These are phyloP conservation scores for Lactuca saligna DNA, from an alignment of 129 eudicot species.

Conservation along the genomic window DNA sequence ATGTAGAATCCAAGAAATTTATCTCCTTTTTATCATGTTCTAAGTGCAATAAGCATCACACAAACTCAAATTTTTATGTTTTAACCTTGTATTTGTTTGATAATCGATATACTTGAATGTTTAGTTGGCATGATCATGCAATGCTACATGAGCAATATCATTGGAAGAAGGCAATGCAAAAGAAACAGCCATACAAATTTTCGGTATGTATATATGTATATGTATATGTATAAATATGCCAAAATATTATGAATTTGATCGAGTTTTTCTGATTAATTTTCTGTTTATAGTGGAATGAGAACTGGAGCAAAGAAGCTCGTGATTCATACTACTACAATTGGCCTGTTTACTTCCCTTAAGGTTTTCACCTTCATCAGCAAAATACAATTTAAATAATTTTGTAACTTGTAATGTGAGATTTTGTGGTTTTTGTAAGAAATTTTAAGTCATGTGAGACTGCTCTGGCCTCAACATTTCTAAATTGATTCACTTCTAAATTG, in stretches of 20 bases:
- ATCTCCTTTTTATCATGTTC: background rate
- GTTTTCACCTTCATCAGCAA: constrained; percentile 3
- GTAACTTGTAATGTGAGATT: background rate
- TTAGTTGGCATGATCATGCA: constrained; percentile 92
- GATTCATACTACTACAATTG: constrained; percentile 90
- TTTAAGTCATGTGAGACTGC: constrained; percentile 25
- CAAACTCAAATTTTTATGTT: background rate
- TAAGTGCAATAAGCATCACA: no score
- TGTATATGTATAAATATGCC: background rate
- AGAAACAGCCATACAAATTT: constrained; percentile 61
- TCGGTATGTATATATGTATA: constrained; percentile 42
- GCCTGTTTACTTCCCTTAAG: constrained; percentile 80
- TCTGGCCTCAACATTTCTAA: constrained; percentile 3
- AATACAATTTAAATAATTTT: background rate
- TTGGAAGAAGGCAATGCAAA: constrained; percentile 75
- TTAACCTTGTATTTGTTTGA: constrained; percentile 7
- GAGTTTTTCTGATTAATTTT: constrained; percentile 10
- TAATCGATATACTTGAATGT: constrained; percentile 8
- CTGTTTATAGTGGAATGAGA: constrained; percentile 79
- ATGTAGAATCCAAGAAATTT: background rate
- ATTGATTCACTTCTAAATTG: constrained; percentile 1
- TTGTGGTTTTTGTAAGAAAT: constrained; percentile 15
- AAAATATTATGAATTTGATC: background rate
- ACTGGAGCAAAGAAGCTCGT: constrained; percentile 54
- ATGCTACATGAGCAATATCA: constrained; percentile 89